A percentile compares a stretch with the other conserved stretches of the same genome.
Conservation (phyloP, 495 filamentous ascomycete species). For the Pyrenula massariospora region DNA sequence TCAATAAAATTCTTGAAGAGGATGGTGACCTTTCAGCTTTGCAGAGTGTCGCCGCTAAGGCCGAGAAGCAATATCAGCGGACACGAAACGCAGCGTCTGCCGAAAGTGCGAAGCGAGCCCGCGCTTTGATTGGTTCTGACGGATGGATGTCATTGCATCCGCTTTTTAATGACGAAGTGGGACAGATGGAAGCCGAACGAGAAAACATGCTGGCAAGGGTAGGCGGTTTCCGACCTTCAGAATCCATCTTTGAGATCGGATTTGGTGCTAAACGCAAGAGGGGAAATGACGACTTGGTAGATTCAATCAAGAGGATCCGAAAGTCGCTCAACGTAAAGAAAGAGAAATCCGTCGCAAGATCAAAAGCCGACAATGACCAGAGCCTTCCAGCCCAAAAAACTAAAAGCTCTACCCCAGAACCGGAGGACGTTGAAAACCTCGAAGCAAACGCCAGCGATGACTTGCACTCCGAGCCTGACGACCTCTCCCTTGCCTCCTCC, state of each 20-base stretch:
- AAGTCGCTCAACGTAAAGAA: conserved; percentile 30
- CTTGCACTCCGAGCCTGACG: conserved; percentile 31
- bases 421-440: conserved; percentile 20
- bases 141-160: conserved; percentile 60
- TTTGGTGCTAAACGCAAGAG: conserved; percentile 50
- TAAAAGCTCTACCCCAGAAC: conserved; percentile 17
- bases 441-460: conserved; percentile 20
- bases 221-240: conserved; percentile 73
- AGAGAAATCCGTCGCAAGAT: conserved; percentile 24
- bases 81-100: conserved; percentile 80
- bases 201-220: conserved; percentile 78
- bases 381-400: conserved; percentile 12
- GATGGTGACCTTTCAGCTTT: conserved; percentile 60
- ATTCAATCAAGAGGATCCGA: conserved; percentile 64
- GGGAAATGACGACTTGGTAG: conserved; percentile 50
- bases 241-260: conserved; percentile 91
- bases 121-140: conserved; percentile 55
- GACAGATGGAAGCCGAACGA: conserved; percentile 53
- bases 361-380: conserved; percentile 19
- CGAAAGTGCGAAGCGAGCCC: conserved; percentile 77
- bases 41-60: conserved; percentile 64
- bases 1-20: conserved; percentile 63
- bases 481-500: conserved; percentile 59
- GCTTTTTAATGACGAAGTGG: conserved; percentile 59
- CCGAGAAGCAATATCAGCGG: conserved; percentile 81